phyloP scores from a whole-genome alignment of 345 rosid species.

The Raphanus sativus region DNA sequence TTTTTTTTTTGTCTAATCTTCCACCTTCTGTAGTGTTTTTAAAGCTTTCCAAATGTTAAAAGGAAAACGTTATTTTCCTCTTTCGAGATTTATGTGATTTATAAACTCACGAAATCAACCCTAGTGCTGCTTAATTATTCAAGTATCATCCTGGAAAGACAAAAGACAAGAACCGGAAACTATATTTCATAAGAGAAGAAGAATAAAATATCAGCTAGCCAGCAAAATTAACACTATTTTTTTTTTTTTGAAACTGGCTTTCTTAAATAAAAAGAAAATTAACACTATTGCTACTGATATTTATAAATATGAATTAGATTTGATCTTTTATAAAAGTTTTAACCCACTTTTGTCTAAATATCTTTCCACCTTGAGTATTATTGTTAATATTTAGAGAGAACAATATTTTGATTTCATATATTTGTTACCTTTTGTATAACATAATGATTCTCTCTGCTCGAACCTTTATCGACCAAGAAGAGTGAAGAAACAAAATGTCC shows the following conservation, averaged over 20 bases:
- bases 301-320: background rate
- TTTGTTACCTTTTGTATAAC: background rate
- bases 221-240: background rate
- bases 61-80: background rate
- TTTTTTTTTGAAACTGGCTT: too few relatives aligned
- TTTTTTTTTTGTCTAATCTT: conserved; percentile 15
- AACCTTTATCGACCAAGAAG: background rate
- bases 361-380: background rate
- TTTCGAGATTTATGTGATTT: background rate
- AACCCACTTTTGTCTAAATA: background rate
- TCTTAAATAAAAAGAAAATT: too few relatives aligned
- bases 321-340: background rate
- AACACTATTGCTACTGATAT: background rate
- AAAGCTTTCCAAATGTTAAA: too few relatives aligned
- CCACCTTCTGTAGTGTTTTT: conserved; percentile 15
- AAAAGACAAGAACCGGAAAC: background rate
- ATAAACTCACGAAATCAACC: background rate
- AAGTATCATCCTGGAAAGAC: background rate
- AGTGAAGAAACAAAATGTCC: conserved; percentile 36
- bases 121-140: background rate
- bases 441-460: background rate
- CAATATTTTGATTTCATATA: background rate
- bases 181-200: background rate
- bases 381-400: background rate
- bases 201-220: background rate